These are phyloP conservation scores for Phytomonas sp. DNA, from an alignment of 208 protist species.

Conservation along the genomic window DNA sequence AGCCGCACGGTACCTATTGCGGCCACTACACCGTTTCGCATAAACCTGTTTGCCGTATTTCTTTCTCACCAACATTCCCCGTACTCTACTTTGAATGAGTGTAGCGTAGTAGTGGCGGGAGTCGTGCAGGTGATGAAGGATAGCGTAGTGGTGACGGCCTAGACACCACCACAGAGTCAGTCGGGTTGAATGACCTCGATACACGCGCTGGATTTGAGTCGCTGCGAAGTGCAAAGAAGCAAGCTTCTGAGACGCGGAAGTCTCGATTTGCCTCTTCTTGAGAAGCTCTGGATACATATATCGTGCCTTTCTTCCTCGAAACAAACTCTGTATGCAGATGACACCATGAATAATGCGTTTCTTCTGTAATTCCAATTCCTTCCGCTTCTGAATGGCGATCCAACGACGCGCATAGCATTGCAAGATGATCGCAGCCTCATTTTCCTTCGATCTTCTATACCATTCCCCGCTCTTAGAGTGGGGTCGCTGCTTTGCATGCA, in stretches of 20 bases:
- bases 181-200: slow-evolving; percentile 48
- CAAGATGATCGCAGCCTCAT: slow-evolving; percentile 30
- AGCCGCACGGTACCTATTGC: slow-evolving; percentile 49
- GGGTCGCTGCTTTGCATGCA: slow-evolving; percentile 6
- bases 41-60: slow-evolving; percentile 39
- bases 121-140: slow-evolving; percentile 53
- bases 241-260: slow-evolving; percentile 6
- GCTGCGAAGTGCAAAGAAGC: slow-evolving; percentile 39
- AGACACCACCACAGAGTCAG: slow-evolving; percentile 25
- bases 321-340: slow-evolving; percentile 41
- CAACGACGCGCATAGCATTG: slow-evolving; percentile 69
- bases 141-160: slow-evolving; percentile 29
- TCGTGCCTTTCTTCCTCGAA: slow-evolving; percentile 23
- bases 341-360: slow-evolving; percentile 21
- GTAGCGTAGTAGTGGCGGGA: slow-evolving; percentile 68
- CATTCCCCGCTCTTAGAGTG: slow-evolving; percentile 12
- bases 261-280: slow-evolving; percentile 2
- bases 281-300: slow-evolving; percentile 14
- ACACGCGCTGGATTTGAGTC: slow-evolving; percentile 56
- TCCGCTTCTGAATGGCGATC: slow-evolving; percentile 36
- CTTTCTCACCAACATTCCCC: slow-evolving; percentile 50
- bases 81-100: slow-evolving; percentile 63
- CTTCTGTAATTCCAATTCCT: slow-evolving; percentile 21
- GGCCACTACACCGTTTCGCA: slow-evolving; percentile 45
- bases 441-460: slow-evolving; percentile 15